Evolutionary conservation across 78 protist genomes (phyloP).

Genomic region (Speleostelium caveatum): DNA sequence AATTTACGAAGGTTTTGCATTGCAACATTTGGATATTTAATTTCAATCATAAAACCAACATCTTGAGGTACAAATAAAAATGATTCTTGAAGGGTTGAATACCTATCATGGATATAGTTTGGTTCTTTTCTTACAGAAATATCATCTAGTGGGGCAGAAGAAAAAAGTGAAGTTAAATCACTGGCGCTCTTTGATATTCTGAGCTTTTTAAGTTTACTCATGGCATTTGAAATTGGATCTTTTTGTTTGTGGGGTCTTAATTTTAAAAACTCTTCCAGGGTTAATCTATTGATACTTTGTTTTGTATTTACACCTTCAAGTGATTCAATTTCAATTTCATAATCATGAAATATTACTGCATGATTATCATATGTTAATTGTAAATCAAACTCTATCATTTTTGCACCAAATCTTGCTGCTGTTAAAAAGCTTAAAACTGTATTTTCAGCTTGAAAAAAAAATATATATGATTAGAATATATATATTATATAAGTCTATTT

Average conservation of each 20-base stretch:
- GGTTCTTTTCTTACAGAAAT: neutral
- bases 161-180: constrained; percentile 3
- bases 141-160: neutral
- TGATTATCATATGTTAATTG: constrained; percentile 81
- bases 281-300: constrained; percentile 56
- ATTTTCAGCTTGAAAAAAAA: constrained; percentile 68
- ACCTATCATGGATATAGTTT: constrained; percentile 51
- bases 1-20: constrained; percentile 74
- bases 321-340: constrained; percentile 59
- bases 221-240: constrained; percentile 13
- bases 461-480: neutral
- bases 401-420: constrained; percentile 82
- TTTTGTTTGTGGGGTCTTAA: constrained; percentile 15
- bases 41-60: constrained; percentile 75
- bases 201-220: constrained; percentile 13
- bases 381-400: constrained; percentile 83
- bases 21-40: constrained; percentile 74
- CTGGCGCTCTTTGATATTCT: constrained; percentile 56
- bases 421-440: constrained; percentile 81
- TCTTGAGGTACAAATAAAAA: constrained; percentile 73
- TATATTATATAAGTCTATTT: neutral
- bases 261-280: constrained; percentile 59
- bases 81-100: constrained; percentile 58
- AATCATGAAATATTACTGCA: constrained; percentile 86
- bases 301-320: constrained; percentile 55